Percentiles rank a stretch among this genome's conserved stretches.
Conservation (phyloP, 1,284 basidiomycete species). For the Ganoderma meredithae region DNA sequence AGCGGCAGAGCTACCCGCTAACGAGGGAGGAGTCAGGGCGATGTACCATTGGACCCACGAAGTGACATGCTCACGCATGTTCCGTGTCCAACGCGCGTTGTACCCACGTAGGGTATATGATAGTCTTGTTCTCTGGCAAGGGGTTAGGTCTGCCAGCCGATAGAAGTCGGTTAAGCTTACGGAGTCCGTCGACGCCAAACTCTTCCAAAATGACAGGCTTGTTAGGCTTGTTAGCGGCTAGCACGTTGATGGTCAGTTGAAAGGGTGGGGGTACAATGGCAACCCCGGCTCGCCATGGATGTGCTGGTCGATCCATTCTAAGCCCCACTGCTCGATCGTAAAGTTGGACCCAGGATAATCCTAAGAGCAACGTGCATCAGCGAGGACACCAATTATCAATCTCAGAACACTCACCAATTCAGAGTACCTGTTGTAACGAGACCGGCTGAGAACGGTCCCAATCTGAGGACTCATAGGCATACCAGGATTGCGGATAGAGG, state of each 20-base stretch:
- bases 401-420: slow-evolving; percentile 37
- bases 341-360: slow-evolving; percentile 59
- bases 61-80: slow-evolving; percentile 38
- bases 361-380: slow-evolving; percentile 35
- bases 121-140: slow-evolving; percentile 54
- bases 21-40: not conserved
- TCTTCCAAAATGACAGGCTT: slow-evolving; percentile 65
- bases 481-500: slow-evolving; percentile 62
- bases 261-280: not conserved
- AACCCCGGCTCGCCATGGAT: slow-evolving; percentile 44
- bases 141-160: not conserved
- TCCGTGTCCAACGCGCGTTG: slow-evolving; percentile 53
- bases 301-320: slow-evolving; percentile 61
- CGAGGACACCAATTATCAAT: not conserved
- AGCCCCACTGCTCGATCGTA: slow-evolving; percentile 56
- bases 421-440: slow-evolving; percentile 36
- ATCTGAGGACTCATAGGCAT: not conserved
- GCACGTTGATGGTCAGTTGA: slow-evolving; percentile 1
- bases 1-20: slow-evolving; percentile 1
- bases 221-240: slow-evolving; percentile 55
- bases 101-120: slow-evolving; percentile 60
- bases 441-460: not conserved
- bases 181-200: slow-evolving; percentile 55
- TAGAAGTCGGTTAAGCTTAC: slow-evolving; percentile 37
- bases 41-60: not conserved